A percentile compares a stretch with the other conserved stretches of the same genome.
Conservation (phyloP, 345 rosid genomes). For the Eucalyptus paniculata region DNA sequence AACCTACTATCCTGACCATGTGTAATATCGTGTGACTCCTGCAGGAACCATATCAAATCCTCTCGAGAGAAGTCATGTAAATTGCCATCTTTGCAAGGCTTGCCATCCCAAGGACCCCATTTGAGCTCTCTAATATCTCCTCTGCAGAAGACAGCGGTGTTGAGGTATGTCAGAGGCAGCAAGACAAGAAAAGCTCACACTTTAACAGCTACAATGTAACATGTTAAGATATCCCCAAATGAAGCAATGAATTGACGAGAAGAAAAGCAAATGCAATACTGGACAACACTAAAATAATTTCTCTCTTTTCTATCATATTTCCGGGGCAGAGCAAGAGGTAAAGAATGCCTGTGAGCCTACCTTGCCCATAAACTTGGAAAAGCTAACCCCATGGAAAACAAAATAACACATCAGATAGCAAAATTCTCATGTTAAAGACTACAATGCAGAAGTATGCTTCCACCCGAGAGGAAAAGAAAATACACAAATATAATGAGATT, state of each 20-base stretch:
- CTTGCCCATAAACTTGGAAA: not conserved
- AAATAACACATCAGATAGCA: not conserved
- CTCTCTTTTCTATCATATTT: not conserved
- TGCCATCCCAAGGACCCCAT: not conserved
- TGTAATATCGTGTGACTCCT: not conserved
- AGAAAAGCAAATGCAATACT: not conserved
- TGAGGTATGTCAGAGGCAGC: not conserved
- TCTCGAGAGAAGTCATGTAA: not conserved
- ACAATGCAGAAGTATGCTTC: not conserved
- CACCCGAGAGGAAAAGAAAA: not conserved
- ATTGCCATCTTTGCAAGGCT: not conserved
- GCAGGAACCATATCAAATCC: not conserved
- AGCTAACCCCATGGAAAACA: not conserved
- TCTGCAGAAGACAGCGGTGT: slow-evolving; percentile 14
- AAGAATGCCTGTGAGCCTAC: not conserved
- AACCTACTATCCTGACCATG: not conserved
- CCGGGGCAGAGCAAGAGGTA: not conserved
- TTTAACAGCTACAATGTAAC: not conserved
- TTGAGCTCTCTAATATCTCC: slow-evolving; percentile 2
- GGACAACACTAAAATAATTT: not conserved
- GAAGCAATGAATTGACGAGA: not conserved
- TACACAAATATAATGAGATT: not conserved
- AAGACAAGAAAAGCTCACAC: not conserved
- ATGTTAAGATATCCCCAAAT: not conserved
- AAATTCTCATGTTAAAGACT: not conserved